Evolutionary conservation across 2,329 filamentous ascomycete genomes (phyloP), one percentile per base, ranked within the genome.

Genomic region (Curvularia spicifera): DNA sequence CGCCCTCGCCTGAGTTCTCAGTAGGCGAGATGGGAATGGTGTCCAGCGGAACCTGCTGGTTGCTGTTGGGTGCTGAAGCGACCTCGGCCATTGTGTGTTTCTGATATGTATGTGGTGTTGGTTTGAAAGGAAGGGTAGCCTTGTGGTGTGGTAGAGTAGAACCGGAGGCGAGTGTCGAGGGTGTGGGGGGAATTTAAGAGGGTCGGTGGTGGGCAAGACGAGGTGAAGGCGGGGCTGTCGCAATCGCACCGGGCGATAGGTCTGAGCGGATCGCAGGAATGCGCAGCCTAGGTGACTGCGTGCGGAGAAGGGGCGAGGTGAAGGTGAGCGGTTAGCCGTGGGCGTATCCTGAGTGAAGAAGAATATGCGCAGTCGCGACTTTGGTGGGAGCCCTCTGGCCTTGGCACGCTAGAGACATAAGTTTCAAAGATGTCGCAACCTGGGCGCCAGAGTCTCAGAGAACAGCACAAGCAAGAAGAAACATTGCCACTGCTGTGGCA

Each of bases 21-120:
- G 80, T 76, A 43, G 82, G 83, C 20, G 83, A 84, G 74, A 85
- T 81, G 53, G 83, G 83, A 52, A 85, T 85, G 44, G 82, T 83
- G 73, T 84, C 81, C 56, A 85, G 79, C 50, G 81, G 81, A 39
- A 85, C 83, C 59, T 81, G 82, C 64, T 81, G 78, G 60, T 78
- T 71, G n/a, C 73, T 68, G 54, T 79, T 78, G 42, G 73, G 69
- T 57, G 73, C 68, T 37, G 71, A 64, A 53, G 73, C 73, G 29
- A 76, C 72, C 63, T 76, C 75, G 56, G 75, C 68, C 75, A 77
- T 77, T 57, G 63, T 69, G 67, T 33, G 12, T 45, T 55, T 57
- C 59, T 59, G 43, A 53, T 46, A 18, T 43, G 35, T 42, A 39
- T 51, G 28, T 37, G 48, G n/a, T 48, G 42, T 28, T 53, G 45